Percentiles rank a stretch among this genome's conserved stretches.
phyloP scores from a whole-genome alignment of 2,329 filamentous ascomycete species.

The Diaporthe helianthi region DNA sequence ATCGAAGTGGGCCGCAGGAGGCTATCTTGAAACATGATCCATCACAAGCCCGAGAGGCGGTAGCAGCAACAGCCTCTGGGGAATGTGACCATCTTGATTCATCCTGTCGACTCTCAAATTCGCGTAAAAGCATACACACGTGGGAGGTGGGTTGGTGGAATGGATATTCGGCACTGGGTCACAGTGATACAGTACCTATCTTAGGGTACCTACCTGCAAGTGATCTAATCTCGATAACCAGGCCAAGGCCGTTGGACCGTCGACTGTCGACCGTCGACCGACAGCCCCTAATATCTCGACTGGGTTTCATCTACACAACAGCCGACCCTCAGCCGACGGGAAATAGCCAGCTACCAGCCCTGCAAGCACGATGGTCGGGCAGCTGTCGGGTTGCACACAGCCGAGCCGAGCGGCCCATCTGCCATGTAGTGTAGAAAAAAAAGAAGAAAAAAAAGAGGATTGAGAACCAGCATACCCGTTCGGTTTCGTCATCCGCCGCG shows the following conservation, averaged over 20 bases:
- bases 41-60: background rate
- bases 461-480: background rate
- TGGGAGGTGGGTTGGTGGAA: constrained; percentile 1
- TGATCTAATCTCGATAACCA: constrained; percentile 19
- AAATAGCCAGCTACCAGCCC: background rate
- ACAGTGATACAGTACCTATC: background rate
- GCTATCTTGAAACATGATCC: constrained; percentile 13
- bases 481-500: constrained; percentile 17
- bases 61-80: background rate
- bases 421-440: no score
- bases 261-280: no score
- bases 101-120: background rate
- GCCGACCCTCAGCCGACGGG: background rate
- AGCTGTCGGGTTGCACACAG: background rate
- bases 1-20: constrained; percentile 5
- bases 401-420: constrained; percentile 16
- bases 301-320: constrained; percentile 26
- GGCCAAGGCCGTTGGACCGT: constrained; percentile 4
- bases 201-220: constrained; percentile 21
- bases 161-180: background rate
- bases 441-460: background rate
- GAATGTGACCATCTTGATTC: background rate
- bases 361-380: background rate
- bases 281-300: constrained; percentile 28
- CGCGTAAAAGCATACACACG: constrained; percentile 15